These are phyloP conservation scores for Naganishia vishniacii DNA, from an alignment of 768 basidiomycete genomes.

Conservation along the genomic window DNA sequence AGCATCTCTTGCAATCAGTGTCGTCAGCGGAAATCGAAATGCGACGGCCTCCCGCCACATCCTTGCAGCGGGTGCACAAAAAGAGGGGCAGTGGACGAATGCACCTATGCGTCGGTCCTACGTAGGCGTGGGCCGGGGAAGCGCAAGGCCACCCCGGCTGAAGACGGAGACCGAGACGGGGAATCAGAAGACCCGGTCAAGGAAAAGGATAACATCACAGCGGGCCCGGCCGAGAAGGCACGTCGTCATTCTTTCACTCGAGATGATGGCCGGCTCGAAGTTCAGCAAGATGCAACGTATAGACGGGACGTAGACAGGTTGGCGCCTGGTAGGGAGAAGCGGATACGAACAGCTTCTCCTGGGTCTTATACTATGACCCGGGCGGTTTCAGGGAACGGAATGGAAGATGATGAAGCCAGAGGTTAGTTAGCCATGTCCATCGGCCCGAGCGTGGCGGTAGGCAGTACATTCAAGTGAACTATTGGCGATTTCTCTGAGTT, in stretches of 20 bases:
- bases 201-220: not conserved
- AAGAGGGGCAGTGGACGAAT: constrained; percentile 15
- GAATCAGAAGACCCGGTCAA: not conserved
- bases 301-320: not conserved
- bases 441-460: too few species aligned
- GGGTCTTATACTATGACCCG: not conserved
- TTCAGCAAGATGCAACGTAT: not conserved
- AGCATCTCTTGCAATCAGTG: constrained; percentile 29
- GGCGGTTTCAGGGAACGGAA: too few species aligned
- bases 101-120: constrained; percentile 15
- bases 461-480: too few species aligned
- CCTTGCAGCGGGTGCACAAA: constrained; percentile 23
- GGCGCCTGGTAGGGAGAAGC: not conserved
- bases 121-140: constrained; percentile 28
- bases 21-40: constrained; percentile 26
- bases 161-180: not conserved
- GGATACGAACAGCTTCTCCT: not conserved
- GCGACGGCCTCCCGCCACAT: constrained; percentile 23
- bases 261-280: not conserved
- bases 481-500: too few species aligned
- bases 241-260: not conserved
- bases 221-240: not conserved
- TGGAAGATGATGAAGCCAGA: too few species aligned
- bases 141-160: too few species aligned
- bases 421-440: too few species aligned